Evolutionary conservation across 2,329 filamentous ascomycete genomes (phyloP).

Genomic region (Penicillium digitatum): DNA sequence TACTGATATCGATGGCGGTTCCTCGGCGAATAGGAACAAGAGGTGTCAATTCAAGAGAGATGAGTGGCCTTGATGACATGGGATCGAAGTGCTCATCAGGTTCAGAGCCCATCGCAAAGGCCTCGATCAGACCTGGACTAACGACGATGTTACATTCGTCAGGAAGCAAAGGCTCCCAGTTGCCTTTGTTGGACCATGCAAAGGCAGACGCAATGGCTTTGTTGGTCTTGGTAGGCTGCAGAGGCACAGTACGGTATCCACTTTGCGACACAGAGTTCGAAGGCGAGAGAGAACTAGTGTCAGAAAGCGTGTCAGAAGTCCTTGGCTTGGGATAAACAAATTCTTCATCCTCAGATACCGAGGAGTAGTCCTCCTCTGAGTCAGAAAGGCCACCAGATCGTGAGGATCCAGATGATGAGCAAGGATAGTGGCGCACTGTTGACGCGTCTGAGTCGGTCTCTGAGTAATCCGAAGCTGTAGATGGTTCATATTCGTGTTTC

Average conservation of each 20-base stretch:
- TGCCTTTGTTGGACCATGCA: slow-evolving; percentile 60
- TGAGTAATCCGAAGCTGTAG: slow-evolving; percentile 61
- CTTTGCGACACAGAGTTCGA: slow-evolving; percentile 80
- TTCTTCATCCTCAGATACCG: slow-evolving; percentile 54
- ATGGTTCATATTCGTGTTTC: slow-evolving; percentile 95
- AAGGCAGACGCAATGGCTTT: slow-evolving; percentile 59
- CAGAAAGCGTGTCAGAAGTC: slow-evolving; percentile 39
- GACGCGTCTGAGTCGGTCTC: slow-evolving; percentile 51
- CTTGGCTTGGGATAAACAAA: slow-evolving; percentile 46
- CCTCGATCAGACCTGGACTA: slow-evolving; percentile 62
- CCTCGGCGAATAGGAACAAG: slow-evolving; percentile 85
- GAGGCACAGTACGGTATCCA: slow-evolving; percentile 55
- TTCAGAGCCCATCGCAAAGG: slow-evolving; percentile 54
- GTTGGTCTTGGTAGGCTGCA: slow-evolving; percentile 47
- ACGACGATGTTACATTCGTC: slow-evolving; percentile 62
- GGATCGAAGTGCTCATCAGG: slow-evolving; percentile 6
- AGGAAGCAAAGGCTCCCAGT: slow-evolving; percentile 59
- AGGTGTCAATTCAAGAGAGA: slow-evolving; percentile 82
- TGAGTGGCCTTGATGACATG: slow-evolving; percentile 46
- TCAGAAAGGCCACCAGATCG: slow-evolving; percentile 43
- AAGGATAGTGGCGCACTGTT: slow-evolving; percentile 51
- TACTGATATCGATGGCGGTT: slow-evolving; percentile 88
- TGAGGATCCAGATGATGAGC: slow-evolving; percentile 23
- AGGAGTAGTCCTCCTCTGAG: slow-evolving; percentile 32
- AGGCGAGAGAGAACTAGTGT: slow-evolving; percentile 63